Evolutionary conservation across 768 basidiomycete species (phyloP).

Genomic region (Infundibulicybe gibba): DNA sequence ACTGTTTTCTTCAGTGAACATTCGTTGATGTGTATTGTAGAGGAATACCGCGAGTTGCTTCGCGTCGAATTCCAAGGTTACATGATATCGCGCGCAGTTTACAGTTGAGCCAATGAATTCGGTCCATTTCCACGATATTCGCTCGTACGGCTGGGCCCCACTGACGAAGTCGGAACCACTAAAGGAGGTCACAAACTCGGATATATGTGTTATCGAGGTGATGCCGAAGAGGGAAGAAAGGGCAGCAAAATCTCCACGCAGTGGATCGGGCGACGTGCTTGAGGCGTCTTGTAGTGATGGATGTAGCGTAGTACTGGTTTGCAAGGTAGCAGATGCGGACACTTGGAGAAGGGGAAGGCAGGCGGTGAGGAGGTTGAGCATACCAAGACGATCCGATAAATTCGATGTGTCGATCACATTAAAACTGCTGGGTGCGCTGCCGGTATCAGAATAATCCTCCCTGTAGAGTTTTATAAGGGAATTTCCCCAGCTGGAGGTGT

Average conservation of each 20-base stretch:
- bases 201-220: conserved; percentile 31
- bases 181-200: conserved; percentile 34
- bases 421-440: too few species aligned
- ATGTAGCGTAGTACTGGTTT: conserved; percentile 36
- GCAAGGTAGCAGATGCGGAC: too few species aligned
- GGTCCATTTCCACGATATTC: too few species aligned
- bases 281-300: too few species aligned
- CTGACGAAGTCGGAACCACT: conserved; percentile 35
- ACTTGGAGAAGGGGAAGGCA: conserved; percentile 32
- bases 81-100: background rate
- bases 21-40: conserved; percentile 35
- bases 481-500: conserved; percentile 30
- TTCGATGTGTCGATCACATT: too few species aligned
- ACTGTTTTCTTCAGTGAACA: conserved; percentile 43
- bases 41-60: conserved; percentile 33
- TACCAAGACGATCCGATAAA: conserved; percentile 42
- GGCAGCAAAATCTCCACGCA: too few species aligned
- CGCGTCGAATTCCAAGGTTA: too few species aligned
- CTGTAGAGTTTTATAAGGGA: too few species aligned
- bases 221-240: conserved; percentile 40
- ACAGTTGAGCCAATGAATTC: too few species aligned
- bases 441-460: too few species aligned
- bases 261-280: conserved; percentile 23
- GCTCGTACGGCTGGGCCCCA: conserved; percentile 29
- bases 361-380: conserved; percentile 39